Evolutionary conservation across 768 basidiomycete genomes (phyloP).

Genomic region (Kwoniella sp.): DNA sequence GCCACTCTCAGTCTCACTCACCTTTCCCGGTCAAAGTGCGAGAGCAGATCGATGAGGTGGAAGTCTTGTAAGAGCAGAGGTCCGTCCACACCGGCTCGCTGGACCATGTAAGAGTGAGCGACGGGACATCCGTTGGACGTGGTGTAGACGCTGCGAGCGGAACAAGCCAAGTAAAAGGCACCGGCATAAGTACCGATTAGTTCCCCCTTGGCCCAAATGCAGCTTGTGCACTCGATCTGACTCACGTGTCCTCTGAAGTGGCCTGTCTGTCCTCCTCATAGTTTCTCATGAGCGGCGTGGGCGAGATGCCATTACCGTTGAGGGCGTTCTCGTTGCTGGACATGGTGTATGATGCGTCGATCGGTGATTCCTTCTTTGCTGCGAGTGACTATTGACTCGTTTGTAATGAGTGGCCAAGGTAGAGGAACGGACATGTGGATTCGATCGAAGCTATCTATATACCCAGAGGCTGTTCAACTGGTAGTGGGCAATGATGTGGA

Average conservation of each 20-base stretch:
- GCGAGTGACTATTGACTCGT: no score
- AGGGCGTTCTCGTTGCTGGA: conserved; percentile 17
- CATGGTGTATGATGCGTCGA: conserved; percentile 38
- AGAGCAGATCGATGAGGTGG: conserved; percentile 77
- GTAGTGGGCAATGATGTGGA: no score
- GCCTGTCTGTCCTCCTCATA: conserved; percentile 43
- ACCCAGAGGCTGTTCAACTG: no score
- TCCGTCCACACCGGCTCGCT: conserved; percentile 72
- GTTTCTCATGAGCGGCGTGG: conserved; percentile 20
- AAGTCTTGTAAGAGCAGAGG: conserved; percentile 82
- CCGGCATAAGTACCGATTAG: no score
- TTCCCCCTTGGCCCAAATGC: no score
- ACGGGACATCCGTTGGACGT: conserved; percentile 78
- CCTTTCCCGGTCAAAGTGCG: conserved; percentile 65
- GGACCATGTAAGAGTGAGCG: conserved; percentile 64
- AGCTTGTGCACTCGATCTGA: not conserved
- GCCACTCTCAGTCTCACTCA: conserved; percentile 11
- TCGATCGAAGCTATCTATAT: no score
- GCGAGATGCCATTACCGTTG: conserved; percentile 18
- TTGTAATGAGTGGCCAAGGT: no score
- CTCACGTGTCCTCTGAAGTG: conserved; percentile 42
- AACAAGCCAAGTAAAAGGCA: not conserved
- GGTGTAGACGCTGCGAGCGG: conserved; percentile 64
- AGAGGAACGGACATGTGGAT: no score
- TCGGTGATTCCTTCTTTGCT: not conserved